Percentiles rank a stretch among this genome's conserved stretches.
These are phyloP conservation scores for Nidula niveotomentosa DNA, from an alignment of 1,284 basidiomycete species.

Conservation along the genomic window DNA sequence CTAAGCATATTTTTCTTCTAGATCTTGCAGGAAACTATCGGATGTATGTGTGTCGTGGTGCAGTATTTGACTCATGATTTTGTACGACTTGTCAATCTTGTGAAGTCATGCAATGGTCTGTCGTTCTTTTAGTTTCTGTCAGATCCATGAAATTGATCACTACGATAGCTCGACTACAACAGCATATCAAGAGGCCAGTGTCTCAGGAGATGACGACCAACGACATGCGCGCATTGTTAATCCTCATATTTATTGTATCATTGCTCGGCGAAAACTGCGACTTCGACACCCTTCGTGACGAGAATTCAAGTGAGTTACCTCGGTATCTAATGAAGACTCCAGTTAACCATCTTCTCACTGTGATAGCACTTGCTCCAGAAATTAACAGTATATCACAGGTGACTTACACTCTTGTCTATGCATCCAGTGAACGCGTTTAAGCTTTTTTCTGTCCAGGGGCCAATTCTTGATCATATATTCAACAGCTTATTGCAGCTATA, in stretches of 20 bases:
- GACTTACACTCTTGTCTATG: constrained; percentile 5
- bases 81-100: constrained; percentile 67
- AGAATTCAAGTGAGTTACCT: constrained; percentile 47
- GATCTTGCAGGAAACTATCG: constrained; percentile 88
- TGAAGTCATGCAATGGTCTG: constrained; percentile 83
- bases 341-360: not conserved
- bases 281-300: constrained; percentile 74
- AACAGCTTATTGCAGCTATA: constrained; percentile 70
- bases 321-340: not conserved
- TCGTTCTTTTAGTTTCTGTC: constrained; percentile 2
- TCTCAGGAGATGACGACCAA: constrained; percentile 35
- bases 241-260: constrained; percentile 82
- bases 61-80: constrained; percentile 88
- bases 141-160: not conserved
- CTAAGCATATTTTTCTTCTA: constrained; percentile 23
- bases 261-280: constrained; percentile 88
- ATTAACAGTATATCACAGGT: constrained; percentile 65
- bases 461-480: constrained; percentile 85
- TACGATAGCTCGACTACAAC: constrained; percentile 54
- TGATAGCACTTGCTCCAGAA: constrained; percentile 51
- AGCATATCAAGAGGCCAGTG: constrained; percentile 39
- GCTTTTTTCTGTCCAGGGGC: constrained; percentile 40
- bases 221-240: constrained; percentile 34
- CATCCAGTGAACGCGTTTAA: not conserved
- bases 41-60: constrained; percentile 88